Evolutionary conservation across 2,329 filamentous ascomycete genomes (phyloP), one percentile per base, ranked within the genome.

Genomic region (Diplodia seriata): DNA sequence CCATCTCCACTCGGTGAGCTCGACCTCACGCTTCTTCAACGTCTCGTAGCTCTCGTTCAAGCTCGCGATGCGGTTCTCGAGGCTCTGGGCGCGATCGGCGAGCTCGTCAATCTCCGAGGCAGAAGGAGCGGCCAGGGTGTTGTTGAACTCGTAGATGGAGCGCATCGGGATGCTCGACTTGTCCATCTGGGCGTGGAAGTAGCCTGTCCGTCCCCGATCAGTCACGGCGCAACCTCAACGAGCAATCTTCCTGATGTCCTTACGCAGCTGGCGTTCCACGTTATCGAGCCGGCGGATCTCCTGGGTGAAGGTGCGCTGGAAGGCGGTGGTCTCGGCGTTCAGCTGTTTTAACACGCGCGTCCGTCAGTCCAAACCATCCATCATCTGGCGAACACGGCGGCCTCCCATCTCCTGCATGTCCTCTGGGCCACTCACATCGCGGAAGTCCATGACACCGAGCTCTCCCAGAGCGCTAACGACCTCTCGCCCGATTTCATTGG

Each of bases 41-140:
- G 93, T 97, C 84, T 99, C 95, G 81, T 99, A 98, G 83, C 94
- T 98, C 78, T 98, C 95, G 79, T 98, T 98, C 70, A 99, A 83
- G 72, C 94, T 94, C 68, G 89, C 90, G 72, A 99, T 89, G 70
- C 95, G 89, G 82, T 96, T 92, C 82, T 99, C 95, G 68, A 99
- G 86, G 80, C 89, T 91, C 82, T 98, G 92, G 79, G 93, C 92
- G 75, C 94, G 91, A 78, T 98, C 94, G 68, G 93, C 88, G 70
- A 99, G 88, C 79, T 97, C 94, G 77, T 99, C 95, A 71, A 99
- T 99, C 81, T 99, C 95, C 71, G 93, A 91, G 51, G 94, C 94
- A 59, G 93, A 91, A 12, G 95, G 94, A 11, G 93, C 89, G 49
- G 93, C 92, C 71, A 97, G 88, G 67, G 90, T 90, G 77, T 96